Evolutionary conservation across 768 basidiomycete genomes (phyloP).

Genomic region (Pleurotus ostreatus): DNA sequence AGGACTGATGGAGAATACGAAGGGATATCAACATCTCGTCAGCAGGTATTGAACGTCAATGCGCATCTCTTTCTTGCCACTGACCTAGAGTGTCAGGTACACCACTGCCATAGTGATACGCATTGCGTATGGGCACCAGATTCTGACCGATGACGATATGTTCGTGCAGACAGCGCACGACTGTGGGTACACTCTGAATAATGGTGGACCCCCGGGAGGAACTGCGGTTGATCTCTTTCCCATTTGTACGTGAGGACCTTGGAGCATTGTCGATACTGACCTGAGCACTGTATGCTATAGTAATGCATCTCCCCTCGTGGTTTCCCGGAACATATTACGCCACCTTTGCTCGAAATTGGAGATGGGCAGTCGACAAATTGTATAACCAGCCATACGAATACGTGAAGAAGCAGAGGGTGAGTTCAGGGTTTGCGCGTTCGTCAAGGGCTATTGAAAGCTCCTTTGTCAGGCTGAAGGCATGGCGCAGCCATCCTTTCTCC

Average conservation of each 20-base stretch:
- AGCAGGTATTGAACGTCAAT: not conserved
- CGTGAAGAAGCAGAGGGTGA: not conserved
- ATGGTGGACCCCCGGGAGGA: conserved; percentile 10
- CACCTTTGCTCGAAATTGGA: not conserved
- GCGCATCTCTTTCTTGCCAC: not conserved
- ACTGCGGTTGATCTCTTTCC: conserved; percentile 15
- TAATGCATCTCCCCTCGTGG: conserved; percentile 5
- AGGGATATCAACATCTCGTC: not conserved
- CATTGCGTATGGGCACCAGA: conserved; percentile 15
- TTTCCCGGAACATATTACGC: conserved; percentile 7
- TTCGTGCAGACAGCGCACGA: conserved; percentile 11
- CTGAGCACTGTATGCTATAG: not conserved
- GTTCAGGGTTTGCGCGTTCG: not conserved
- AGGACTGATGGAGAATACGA: not conserved
- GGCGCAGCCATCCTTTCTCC: too few relatives aligned
- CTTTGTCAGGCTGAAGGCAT: too few relatives aligned
- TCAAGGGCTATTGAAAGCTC: too few relatives aligned
- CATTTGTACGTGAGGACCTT: conserved; percentile 3
- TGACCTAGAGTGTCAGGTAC: conserved; percentile 9
- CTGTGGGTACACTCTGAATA: not conserved
- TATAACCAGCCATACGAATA: conserved; percentile 5
- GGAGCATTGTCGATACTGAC: not conserved
- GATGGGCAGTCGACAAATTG: not conserved
- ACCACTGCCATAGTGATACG: conserved; percentile 13
- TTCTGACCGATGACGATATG: conserved; percentile 13